Evolutionary conservation across 176 grass and related monocot species (phyloP), one percentile per base, ranked within the genome.

Genomic region (Themeda triandra): DNA sequence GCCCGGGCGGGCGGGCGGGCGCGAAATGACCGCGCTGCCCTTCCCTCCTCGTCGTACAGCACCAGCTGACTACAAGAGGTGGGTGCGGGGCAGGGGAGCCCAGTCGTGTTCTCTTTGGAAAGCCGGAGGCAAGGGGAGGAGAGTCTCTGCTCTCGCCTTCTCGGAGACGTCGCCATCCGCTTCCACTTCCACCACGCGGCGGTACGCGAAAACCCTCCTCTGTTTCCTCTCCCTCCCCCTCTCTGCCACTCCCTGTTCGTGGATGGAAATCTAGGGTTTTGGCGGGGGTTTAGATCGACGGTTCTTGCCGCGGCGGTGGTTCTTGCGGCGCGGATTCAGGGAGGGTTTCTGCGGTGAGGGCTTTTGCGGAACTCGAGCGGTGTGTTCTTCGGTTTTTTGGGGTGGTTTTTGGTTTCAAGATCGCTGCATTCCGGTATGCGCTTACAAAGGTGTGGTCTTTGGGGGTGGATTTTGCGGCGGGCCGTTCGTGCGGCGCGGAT

Each of bases 191-290:
- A 9, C 66, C 27, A 1, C 66, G 15, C 66, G 10, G 64, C 58
- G 8, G 88, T 73, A 86, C 78, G 73, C 49, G 65, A 19, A 68
- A 31, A 60, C 49, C 53, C 66, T 36, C 56, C 5, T 1, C 32
- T 13, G 46, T 49, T 49, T 49, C 46, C 10, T 3, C 17, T 24
- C 51, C 6, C 7, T 59, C 51, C 8, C 2, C 3, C 54, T 10
- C 6, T 19, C 82, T 8, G 14, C 29, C 49, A 3, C 13, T 71
- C 60, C 13, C 60, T 40, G 15, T 53, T 13, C 13, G 10, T 31
- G 8, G 25, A 56, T n/a, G n/a, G n/a, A n/a, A 86, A 86, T 83
- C 84, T 90, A 90, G 80, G 84, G 84, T 83, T 90, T 39, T 59
- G 24, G 76, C 10, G 24, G 4, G 4, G 45, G 83, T 72, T 66